These are phyloP conservation scores for Kwoniella sp. DNA, from an alignment of 768 basidiomycete species.

Conservation along the genomic window DNA sequence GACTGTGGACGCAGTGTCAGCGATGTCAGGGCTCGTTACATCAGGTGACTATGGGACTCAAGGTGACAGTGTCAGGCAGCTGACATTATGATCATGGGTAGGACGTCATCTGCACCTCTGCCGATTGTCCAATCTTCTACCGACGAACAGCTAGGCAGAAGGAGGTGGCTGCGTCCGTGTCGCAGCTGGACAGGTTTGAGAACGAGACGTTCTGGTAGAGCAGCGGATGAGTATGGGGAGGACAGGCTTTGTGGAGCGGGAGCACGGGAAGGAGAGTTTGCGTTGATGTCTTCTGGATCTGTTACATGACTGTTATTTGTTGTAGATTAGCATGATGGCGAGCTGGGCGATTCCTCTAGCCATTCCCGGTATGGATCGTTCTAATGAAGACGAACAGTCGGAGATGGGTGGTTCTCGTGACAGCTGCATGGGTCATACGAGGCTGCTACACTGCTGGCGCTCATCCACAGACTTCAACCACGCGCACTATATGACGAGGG, in stretches of 20 bases:
- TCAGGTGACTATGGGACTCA: slow-evolving; percentile 53
- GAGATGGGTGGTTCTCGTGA: too few relatives aligned
- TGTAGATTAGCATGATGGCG: background rate
- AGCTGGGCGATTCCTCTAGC: slow-evolving; percentile 3
- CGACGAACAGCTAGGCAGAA: slow-evolving; percentile 98
- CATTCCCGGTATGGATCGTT: too few relatives aligned
- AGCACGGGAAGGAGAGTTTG: too few relatives aligned
- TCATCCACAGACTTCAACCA: too few relatives aligned
- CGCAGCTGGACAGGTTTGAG: slow-evolving; percentile 79
- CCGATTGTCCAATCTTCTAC: slow-evolving; percentile 98
- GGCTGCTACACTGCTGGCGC: too few relatives aligned
- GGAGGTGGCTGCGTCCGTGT: slow-evolving; percentile 82
- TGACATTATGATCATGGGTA: slow-evolving; percentile 42
- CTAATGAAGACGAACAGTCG: too few relatives aligned
- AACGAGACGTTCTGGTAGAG: slow-evolving; percentile 48
- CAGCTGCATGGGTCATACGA: too few relatives aligned
- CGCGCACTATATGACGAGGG: slow-evolving; percentile 22
- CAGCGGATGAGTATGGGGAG: too few relatives aligned
- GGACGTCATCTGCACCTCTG: slow-evolving; percentile 95
- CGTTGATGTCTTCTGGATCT: too few relatives aligned
- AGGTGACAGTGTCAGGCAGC: background rate
- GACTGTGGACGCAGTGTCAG: slow-evolving; percentile 98
- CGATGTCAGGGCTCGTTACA: slow-evolving; percentile 97
- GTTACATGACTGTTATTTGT: too few relatives aligned
- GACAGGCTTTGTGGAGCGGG: too few relatives aligned